phyloP scores from a whole-genome alignment of 139 green algal genomes.

The Coelastrella sp. region DNA sequence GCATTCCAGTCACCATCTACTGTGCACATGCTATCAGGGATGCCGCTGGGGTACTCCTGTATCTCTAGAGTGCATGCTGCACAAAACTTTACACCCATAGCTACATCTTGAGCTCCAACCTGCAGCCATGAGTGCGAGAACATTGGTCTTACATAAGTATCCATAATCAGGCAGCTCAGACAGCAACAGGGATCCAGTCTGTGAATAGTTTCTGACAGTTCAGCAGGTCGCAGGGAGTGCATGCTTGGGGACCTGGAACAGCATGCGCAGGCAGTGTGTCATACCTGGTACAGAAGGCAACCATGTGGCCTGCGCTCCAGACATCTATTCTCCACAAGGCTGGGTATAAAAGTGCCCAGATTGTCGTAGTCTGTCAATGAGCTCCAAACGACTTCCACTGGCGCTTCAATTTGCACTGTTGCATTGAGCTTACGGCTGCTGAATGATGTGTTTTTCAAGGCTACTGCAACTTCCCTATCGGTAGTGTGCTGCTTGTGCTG shows the following conservation, averaged over 20 bases:
- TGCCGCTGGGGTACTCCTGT: constrained; percentile 59
- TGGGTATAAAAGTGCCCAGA: constrained; percentile 80
- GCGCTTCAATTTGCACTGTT: constrained; percentile 63
- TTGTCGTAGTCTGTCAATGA: constrained; percentile 82
- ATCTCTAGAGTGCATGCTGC: constrained; percentile 82
- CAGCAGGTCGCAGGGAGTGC: no score
- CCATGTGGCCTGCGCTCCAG: constrained; percentile 56
- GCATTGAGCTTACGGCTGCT: constrained; percentile 76
- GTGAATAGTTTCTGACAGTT: no score
- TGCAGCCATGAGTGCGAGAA: constrained; percentile 54
- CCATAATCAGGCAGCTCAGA: no score
- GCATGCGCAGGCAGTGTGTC: no score
- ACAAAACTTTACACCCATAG: constrained; percentile 84
- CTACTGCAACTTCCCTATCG: constrained; percentile 47
- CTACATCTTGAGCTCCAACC: constrained; percentile 85
- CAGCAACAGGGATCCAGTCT: neutral
- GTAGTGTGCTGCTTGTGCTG: neutral
- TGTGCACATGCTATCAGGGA: constrained; percentile 38
- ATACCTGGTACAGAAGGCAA: constrained; percentile 65
- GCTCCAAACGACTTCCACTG: constrained; percentile 67
- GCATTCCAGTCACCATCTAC: neutral
- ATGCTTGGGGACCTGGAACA: no score
- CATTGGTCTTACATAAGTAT: no score
- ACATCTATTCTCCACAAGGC: constrained; percentile 81
- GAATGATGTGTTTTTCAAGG: constrained; percentile 65